Conservation (phyloP, 2,329 filamentous ascomycete species). For the Stenocarpella maydis region DNA sequence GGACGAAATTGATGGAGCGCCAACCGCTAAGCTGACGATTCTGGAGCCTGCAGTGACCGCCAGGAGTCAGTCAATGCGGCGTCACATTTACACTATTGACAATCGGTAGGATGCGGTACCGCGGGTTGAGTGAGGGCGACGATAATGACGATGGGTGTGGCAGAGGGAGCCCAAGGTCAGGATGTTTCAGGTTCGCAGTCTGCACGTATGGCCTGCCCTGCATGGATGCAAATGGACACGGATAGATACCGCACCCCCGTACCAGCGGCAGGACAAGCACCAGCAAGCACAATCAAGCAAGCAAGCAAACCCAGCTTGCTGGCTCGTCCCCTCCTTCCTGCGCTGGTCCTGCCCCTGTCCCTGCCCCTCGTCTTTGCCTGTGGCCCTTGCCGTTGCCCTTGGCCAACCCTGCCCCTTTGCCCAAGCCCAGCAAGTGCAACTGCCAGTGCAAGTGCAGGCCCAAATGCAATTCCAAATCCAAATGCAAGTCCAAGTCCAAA, state of each 20-base stretch:
- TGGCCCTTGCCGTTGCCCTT: neutral
- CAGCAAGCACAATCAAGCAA: neutral
- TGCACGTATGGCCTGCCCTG: constrained; percentile 1
- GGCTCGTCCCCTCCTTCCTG: constrained; percentile 23
- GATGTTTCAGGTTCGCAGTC: constrained; percentile 22
- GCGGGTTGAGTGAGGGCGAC: neutral
- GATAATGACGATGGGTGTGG: constrained; percentile 3
- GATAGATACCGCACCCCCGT: neutral
- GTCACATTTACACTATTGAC: neutral
- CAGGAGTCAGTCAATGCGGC: neutral
- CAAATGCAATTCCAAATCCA: no score
- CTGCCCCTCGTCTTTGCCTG: neutral
- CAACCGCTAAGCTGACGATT: neutral
- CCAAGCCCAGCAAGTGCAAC: neutral
- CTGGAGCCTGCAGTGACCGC: neutral
- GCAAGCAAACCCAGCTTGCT: constrained; percentile 16
- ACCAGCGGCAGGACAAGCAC: neutral
- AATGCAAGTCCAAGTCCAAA: no score
- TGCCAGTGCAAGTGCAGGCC: no score
- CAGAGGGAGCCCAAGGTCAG: constrained; percentile 1
- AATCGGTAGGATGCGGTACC: neutral
- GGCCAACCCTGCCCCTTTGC: neutral
- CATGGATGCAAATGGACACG: constrained; percentile 5
- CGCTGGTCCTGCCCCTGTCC: constrained; percentile 1
- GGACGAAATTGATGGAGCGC: neutral